Percentiles rank a stretch among this genome's conserved stretches.
These are phyloP conservation scores for Hemerocallis citrina DNA, from an alignment of 106 monocot genomes.

Conservation along the genomic window DNA sequence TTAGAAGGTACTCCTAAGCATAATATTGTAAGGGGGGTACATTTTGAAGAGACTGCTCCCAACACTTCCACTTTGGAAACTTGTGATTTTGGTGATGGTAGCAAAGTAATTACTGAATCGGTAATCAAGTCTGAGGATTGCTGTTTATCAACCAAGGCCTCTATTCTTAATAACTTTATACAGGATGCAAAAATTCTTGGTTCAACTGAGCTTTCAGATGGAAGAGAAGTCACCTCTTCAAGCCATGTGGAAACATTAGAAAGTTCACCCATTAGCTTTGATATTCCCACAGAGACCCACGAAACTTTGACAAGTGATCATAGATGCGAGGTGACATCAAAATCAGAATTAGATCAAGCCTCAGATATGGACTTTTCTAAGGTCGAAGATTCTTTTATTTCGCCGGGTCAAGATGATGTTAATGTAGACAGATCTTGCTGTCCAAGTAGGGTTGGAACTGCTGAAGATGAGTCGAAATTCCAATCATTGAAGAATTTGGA, in stretches of 20 bases:
- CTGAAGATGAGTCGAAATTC: constrained; percentile 8
- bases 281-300: not conserved
- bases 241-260: not conserved
- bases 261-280: not conserved
- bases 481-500: constrained; percentile 20
- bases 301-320: not conserved
- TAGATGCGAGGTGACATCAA: not conserved
- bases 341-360: not conserved
- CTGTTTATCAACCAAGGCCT: constrained; percentile 2
- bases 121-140: not conserved
- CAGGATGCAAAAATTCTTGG: not conserved
- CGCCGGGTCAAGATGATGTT: not conserved
- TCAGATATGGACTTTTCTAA: not conserved
- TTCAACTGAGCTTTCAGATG: not conserved
- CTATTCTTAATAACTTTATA: not conserved
- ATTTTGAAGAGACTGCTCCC: constrained; percentile 13
- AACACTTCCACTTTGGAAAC: constrained; percentile 9
- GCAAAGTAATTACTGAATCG: constrained; percentile 5
- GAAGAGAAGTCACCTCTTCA: not conserved
- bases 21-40: constrained; percentile 2
- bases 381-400: not conserved
- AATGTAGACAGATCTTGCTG: not conserved
- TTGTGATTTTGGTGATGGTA: constrained; percentile 5
- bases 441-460: not conserved
- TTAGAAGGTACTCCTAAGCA: not conserved